phyloP scores from a whole-genome alignment of 1,284 basidiomycete genomes.

The Abortiporus biennis region DNA sequence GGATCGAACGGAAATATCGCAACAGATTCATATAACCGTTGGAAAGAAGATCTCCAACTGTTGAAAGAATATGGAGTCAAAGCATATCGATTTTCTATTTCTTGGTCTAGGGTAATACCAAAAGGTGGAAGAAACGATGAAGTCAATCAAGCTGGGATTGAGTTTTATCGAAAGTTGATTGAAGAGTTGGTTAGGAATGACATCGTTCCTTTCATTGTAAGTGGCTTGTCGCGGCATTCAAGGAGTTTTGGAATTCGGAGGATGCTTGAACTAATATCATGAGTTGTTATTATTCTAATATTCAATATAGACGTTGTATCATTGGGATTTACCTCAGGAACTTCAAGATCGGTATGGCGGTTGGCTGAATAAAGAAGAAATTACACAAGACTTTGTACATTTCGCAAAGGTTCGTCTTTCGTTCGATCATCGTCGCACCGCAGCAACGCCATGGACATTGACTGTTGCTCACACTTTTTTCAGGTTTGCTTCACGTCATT shows the following conservation, averaged over 20 bases:
- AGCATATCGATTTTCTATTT: slow-evolving; percentile 52
- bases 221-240: slow-evolving; percentile 17
- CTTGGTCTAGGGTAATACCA: slow-evolving; percentile 72
- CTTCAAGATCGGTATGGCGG: slow-evolving; percentile 69
- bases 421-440: not conserved
- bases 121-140: slow-evolving; percentile 64
- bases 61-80: slow-evolving; percentile 37
- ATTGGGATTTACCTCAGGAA: slow-evolving; percentile 73
- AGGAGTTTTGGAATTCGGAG: not conserved
- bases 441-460: not conserved
- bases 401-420: slow-evolving; percentile 41
- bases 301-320: slow-evolving; percentile 55
- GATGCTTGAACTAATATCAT: no score
- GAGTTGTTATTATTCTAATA: not conserved
- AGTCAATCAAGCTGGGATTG: slow-evolving; percentile 59
- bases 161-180: slow-evolving; percentile 57
- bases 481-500: slow-evolving; percentile 64
- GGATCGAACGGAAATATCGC: slow-evolving; percentile 61
- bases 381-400: slow-evolving; percentile 55
- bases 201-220: slow-evolving; percentile 63
- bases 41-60: slow-evolving; percentile 63
- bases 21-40: slow-evolving; percentile 63
- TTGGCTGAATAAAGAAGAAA: slow-evolving; percentile 62
- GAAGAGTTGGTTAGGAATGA: slow-evolving; percentile 55
- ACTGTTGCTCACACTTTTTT: slow-evolving; percentile 1